These are phyloP conservation scores for Naganishia sp. DNA, from an alignment of 1,284 basidiomycete genomes.

Conservation along the genomic window DNA sequence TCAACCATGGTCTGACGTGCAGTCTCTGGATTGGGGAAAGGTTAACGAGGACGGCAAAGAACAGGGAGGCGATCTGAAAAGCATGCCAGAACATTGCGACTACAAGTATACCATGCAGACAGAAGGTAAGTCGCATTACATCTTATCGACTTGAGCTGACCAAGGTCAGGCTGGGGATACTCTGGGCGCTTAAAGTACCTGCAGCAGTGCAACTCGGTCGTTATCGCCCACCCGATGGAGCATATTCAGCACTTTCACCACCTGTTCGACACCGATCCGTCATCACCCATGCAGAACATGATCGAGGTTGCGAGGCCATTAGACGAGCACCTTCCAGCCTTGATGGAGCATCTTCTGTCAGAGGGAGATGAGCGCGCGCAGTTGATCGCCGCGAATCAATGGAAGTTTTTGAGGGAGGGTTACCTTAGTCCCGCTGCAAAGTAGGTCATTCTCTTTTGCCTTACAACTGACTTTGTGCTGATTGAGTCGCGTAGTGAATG, in stretches of 20 bases:
- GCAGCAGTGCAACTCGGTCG: constrained; percentile 50
- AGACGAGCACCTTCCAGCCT: constrained; percentile 41
- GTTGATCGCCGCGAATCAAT: constrained; percentile 46
- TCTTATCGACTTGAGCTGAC: background rate
- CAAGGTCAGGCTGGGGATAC: constrained; percentile 33
- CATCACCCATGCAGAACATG: constrained; percentile 49
- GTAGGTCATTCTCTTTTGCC: constrained; percentile 35
- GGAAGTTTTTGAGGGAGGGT: constrained; percentile 44
- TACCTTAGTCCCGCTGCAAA: constrained; percentile 46
- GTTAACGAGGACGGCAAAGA: constrained; percentile 35
- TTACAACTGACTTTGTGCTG: constrained; percentile 11
- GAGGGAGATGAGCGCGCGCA: constrained; percentile 39
- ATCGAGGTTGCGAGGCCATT: constrained; percentile 41
- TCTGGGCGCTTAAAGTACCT: constrained; percentile 41
- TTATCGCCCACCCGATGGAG: constrained; percentile 44
- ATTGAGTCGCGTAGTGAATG: constrained; percentile 34
- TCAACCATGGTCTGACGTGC: constrained; percentile 43
- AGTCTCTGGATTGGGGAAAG: constrained; percentile 41
- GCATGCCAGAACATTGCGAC: constrained; percentile 49
- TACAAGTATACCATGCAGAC: constrained; percentile 51
- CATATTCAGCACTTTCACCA: constrained; percentile 53
- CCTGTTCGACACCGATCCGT: constrained; percentile 42
- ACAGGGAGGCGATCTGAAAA: constrained; percentile 40
- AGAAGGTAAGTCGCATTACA: constrained; percentile 40
- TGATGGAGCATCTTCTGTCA: constrained; percentile 45